phyloP scores from a whole-genome alignment of 148 eudicot species.

The Silene latifolia region DNA sequence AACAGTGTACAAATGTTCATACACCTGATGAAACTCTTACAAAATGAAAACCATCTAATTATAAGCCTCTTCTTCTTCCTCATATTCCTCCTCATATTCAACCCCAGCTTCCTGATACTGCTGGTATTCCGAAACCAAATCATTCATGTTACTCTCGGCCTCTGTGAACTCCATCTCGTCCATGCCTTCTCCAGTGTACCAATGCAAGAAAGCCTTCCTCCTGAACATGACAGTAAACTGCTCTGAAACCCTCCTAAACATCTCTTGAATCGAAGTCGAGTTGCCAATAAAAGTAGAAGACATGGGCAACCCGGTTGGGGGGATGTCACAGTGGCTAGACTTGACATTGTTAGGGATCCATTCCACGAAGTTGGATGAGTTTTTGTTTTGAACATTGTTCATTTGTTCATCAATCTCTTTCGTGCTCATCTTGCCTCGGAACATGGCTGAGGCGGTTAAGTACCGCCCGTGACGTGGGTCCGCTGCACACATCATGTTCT shows the following conservation, averaged over 20 bases:
- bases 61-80: conserved; percentile 39
- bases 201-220: conserved; percentile 83
- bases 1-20: neutral
- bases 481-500: conserved; percentile 81
- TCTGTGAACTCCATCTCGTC: conserved; percentile 26
- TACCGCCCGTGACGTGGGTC: conserved; percentile 58
- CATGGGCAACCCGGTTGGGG: conserved; percentile 46
- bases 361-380: conserved; percentile 52
- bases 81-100: conserved; percentile 41
- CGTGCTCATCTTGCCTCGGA: conserved; percentile 62
- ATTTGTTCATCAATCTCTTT: conserved; percentile 52
- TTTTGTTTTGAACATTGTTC: conserved; percentile 53
- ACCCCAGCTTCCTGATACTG: conserved; percentile 23
- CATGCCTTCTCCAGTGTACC: conserved; percentile 72
- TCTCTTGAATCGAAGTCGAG: conserved; percentile 41
- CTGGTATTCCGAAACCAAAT: conserved; percentile 20
- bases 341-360: conserved; percentile 62
- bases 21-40: neutral
- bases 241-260: conserved; percentile 32
- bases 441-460: conserved; percentile 56
- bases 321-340: conserved; percentile 53
- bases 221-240: conserved; percentile 82
- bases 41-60: neutral
- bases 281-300: conserved; percentile 51
- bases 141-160: conserved; percentile 27